Evolutionary conservation across 371 early-diverging fungal genomes (phyloP).

Genomic region (Mortierella sp.): DNA sequence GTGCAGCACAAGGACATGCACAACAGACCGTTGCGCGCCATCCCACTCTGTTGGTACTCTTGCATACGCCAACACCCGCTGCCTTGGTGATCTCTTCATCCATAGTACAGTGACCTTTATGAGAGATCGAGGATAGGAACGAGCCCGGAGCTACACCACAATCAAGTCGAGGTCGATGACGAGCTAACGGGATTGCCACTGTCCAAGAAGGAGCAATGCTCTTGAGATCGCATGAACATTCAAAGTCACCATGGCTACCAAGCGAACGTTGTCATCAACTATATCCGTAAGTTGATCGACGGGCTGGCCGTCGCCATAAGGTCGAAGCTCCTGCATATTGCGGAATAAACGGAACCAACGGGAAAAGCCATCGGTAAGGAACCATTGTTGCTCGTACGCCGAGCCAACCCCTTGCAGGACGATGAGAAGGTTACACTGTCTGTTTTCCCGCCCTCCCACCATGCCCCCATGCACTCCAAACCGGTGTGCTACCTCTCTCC

Average conservation of each 20-base stretch:
- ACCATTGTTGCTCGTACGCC: no score
- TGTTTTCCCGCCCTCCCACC: no score
- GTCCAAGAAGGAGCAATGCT: slow-evolving; percentile 41
- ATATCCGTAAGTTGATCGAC: slow-evolving; percentile 23
- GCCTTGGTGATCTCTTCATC: slow-evolving; percentile 71
- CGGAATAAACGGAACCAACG: no score
- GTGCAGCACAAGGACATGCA: slow-evolving; percentile 62
- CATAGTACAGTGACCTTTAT: slow-evolving; percentile 58
- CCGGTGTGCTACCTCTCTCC: no score
- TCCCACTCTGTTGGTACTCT: slow-evolving; percentile 58
- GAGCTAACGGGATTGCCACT: slow-evolving; percentile 41
- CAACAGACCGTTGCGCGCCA: slow-evolving; percentile 61
- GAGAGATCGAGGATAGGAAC: slow-evolving; percentile 61
- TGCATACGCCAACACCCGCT: slow-evolving; percentile 72
- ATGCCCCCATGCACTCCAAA: no score
- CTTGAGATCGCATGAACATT: slow-evolving; percentile 19
- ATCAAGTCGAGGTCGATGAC: slow-evolving; percentile 54
- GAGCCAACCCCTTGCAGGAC: no score
- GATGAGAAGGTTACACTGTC: no score
- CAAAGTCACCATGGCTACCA: slow-evolving; percentile 9
- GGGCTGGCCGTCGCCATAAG: slow-evolving; percentile 39
- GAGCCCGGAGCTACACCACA: slow-evolving; percentile 69
- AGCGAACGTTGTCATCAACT: slow-evolving; percentile 8
- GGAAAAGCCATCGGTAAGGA: no score
- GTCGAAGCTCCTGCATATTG: slow-evolving; percentile 34